Evolutionary conservation across 495 filamentous ascomycete species (phyloP).

Genomic region (Schizothecium vesticola): DNA sequence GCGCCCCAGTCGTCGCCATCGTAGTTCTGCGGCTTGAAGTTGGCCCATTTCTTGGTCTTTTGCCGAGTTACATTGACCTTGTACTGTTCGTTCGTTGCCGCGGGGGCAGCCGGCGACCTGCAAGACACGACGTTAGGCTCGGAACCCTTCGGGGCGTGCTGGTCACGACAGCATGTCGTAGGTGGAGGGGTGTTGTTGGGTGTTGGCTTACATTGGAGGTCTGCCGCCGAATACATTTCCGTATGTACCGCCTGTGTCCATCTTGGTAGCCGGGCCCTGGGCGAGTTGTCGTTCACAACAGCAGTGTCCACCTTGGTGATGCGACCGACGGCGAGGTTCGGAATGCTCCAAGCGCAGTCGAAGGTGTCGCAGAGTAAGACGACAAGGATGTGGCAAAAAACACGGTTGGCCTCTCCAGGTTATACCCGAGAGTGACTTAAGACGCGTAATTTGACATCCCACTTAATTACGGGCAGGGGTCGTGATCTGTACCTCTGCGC

Average conservation of each 20-base stretch:
- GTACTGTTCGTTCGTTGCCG: constrained; percentile 33
- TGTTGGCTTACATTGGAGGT: constrained; percentile 13
- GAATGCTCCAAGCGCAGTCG: background rate
- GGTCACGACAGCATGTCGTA: background rate
- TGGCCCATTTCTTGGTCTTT: constrained; percentile 92
- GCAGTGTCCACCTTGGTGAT: background rate
- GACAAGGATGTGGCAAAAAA: background rate
- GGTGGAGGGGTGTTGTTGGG: constrained; percentile 2
- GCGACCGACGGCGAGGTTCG: background rate
- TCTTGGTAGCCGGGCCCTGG: background rate
- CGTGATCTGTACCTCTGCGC: background rate
- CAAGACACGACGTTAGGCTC: background rate
- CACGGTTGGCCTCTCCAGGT: background rate
- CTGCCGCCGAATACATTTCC: constrained; percentile 24
- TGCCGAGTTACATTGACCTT: constrained; percentile 78
- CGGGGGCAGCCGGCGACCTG: constrained; percentile 30
- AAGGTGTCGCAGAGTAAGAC: background rate
- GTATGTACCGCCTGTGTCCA: constrained; percentile 26
- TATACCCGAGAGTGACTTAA: background rate
- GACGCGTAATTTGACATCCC: background rate
- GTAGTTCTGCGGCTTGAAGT: constrained; percentile 82
- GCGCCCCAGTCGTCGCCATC: constrained; percentile 94
- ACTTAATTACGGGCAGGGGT: background rate
- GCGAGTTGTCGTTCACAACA: background rate
- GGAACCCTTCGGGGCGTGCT: background rate